Evolutionary conservation across 2,329 filamentous ascomycete genomes (phyloP), one percentile per base, ranked within the genome.

Genomic region (Reticulascus tulasneorum): DNA sequence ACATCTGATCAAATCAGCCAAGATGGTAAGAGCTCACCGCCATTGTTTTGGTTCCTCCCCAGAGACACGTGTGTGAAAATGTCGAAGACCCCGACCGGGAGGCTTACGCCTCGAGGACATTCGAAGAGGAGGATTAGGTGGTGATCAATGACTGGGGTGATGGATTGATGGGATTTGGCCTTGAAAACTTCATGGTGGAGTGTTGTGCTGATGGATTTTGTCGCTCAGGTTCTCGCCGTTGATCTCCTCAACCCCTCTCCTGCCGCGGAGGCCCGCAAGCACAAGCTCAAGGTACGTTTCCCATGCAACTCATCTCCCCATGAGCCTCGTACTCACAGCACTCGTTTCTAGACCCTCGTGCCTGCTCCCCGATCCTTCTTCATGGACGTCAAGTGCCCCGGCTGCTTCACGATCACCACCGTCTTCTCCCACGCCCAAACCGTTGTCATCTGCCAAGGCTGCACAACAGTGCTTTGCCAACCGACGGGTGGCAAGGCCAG

Each of bases 361-460:
- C 93, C 93, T 62, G 84, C 81, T 54, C 93, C 93, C 62, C 88
- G 93, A 70, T 97, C 91, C 56, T 98, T 97, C 86, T 98, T 98
- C 87, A 98, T 98, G 93, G 93, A 98, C 69, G 93, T 98, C 79
- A 98, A 98, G 86, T 98, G 93, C 86, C 93, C 93, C 69, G 93
- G 93, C 64, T 98, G 93, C 87, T 98, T 97, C 85, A 96, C 90
- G 72, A 98, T 98, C 82, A 98, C 93, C 71, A 98, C 93, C 71
- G 93, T 98, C 74, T 98, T 97, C 87, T 97, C 91, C 51, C 93
- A 98, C 82, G 93, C 93, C 71, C 93, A 98, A 82, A 98, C 93
- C 68, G 93, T 98, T 69, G 93, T 98, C 72, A 94, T 97, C 81
- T 98, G 93, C 85, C 89, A 89, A 66, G 93, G 93, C 63, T 98